A percentile compares a stretch with the other conserved stretches of the same genome.
Evolutionary conservation across 345 rosid genomes (phyloP).

Genomic region (Bretschneidera sinensis): DNA sequence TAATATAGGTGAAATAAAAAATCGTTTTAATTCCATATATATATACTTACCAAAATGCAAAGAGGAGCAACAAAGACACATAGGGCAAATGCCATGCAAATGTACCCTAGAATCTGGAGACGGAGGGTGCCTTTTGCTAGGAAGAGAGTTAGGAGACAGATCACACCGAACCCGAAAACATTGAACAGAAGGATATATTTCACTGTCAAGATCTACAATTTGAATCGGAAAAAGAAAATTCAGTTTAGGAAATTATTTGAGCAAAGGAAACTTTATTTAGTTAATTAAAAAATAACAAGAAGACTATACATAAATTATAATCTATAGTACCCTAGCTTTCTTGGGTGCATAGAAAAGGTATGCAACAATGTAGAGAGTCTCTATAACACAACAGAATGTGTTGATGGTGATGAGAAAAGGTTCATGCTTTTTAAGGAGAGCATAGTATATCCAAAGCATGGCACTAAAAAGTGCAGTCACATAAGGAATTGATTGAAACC

Average conservation of each 20-base stretch:
- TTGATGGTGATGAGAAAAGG: constrained; percentile 64
- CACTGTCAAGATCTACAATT: constrained; percentile 45
- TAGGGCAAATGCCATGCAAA: constrained; percentile 68
- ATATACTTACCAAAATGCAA: constrained; percentile 66
- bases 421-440: constrained; percentile 33
- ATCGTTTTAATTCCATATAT: too few relatives aligned
- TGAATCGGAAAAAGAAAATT: neutral
- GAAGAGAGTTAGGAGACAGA: constrained; percentile 40
- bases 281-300: too few relatives aligned
- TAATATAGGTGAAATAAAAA: too few relatives aligned
- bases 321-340: constrained; percentile 49
- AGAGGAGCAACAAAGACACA: constrained; percentile 83
- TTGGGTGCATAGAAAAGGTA: constrained; percentile 61
- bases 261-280: neutral
- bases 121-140: constrained; percentile 37
- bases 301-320: neutral
- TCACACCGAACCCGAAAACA: constrained; percentile 53
- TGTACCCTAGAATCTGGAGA: constrained; percentile 54
- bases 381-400: constrained; percentile 34
- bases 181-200: constrained; percentile 47
- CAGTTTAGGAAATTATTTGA: neutral
- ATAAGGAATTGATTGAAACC: constrained; percentile 74
- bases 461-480: constrained; percentile 64
- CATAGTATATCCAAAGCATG: constrained; percentile 76
- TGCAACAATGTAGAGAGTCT: constrained; percentile 40